Evolutionary conservation across 2,329 filamentous ascomycete genomes (phyloP).

Genomic region (Aspergillus pseudoglaucus): DNA sequence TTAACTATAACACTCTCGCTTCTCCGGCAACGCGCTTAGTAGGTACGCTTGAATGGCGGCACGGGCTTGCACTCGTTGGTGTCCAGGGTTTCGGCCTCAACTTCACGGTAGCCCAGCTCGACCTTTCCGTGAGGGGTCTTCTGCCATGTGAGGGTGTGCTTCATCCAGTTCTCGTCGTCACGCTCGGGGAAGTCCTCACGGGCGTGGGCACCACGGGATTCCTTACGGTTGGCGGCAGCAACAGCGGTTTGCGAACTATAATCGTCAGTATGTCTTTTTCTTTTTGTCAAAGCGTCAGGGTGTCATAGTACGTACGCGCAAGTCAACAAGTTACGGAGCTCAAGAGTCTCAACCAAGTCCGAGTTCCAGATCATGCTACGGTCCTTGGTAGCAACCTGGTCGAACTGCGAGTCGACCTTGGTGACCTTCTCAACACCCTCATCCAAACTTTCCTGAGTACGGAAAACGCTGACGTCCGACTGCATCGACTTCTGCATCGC

Average conservation of each 20-base stretch:
- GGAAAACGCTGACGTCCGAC: conserved; percentile 92
- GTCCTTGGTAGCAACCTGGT: conserved; percentile 89
- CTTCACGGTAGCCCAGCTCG: conserved; percentile 77
- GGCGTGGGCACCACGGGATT: conserved; percentile 94
- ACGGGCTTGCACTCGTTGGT: conserved; percentile 95
- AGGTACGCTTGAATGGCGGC: conserved; percentile 78
- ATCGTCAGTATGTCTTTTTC: conserved; percentile 7
- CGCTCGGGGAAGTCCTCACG: conserved; percentile 94
- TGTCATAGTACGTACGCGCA: conserved; percentile 66
- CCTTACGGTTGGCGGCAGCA: conserved; percentile 87
- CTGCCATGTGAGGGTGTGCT: conserved; percentile 96
- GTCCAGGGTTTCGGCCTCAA: conserved; percentile 77
- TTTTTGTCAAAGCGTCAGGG: conserved; percentile 1
- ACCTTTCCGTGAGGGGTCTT: conserved; percentile 83
- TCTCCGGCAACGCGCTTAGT: conserved; percentile 30
- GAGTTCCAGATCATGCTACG: conserved; percentile 99
- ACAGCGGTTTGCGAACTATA: conserved; percentile 78
- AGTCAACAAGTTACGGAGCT: conserved; percentile 89
- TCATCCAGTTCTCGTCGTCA: conserved; percentile 97
- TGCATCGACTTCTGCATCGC: conserved; percentile 99
- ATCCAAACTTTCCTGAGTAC: conserved; percentile 86
- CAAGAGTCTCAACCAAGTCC: conserved; percentile 90
- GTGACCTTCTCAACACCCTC: conserved; percentile 86
- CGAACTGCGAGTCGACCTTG: conserved; percentile 73
- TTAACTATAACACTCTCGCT: background rate